A percentile compares a stretch with the other conserved stretches of the same genome.
These are phyloP conservation scores for Leccinum pellstonianum DNA, from an alignment of 768 basidiomycete species.

Conservation along the genomic window DNA sequence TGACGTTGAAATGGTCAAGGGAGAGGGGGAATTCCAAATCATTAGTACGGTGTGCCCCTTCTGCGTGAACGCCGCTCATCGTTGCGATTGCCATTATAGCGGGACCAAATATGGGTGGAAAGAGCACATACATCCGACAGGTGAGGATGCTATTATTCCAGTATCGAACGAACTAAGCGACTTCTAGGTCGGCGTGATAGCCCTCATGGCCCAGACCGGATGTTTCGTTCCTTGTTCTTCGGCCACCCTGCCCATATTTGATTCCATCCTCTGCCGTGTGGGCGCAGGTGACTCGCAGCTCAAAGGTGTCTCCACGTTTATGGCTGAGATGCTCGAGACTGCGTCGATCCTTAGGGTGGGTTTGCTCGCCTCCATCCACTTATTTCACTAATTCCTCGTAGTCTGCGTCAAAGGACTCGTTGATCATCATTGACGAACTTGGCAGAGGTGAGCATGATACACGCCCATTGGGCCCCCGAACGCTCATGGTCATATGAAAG, in stretches of 20 bases:
- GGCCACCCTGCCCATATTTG: constrained; percentile 88
- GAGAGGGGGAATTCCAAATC: constrained; percentile 92
- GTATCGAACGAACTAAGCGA: neutral
- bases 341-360: constrained; percentile 87
- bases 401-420: constrained; percentile 89
- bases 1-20: constrained; percentile 92
- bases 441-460: constrained; percentile 61
- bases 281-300: constrained; percentile 97
- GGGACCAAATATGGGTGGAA: constrained; percentile 99
- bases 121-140: constrained; percentile 95
- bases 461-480: neutral
- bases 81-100: constrained; percentile 42
- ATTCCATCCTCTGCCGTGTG: constrained; percentile 92
- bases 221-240: constrained; percentile 92
- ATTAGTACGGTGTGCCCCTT: constrained; percentile 59
- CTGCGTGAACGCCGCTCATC: neutral
- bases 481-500: constrained; percentile 36
- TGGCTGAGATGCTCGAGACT: constrained; percentile 99
- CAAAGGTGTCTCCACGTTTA: constrained; percentile 98
- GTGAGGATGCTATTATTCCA: constrained; percentile 32
- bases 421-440: constrained; percentile 97
- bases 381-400: constrained; percentile 30
- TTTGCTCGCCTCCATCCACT: constrained; percentile 3
- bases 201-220: constrained; percentile 93
- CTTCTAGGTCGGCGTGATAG: constrained; percentile 84